These are phyloP conservation scores for Hysterium pulicare DNA, from an alignment of 2,329 filamentous ascomycete species.

Conservation along the genomic window DNA sequence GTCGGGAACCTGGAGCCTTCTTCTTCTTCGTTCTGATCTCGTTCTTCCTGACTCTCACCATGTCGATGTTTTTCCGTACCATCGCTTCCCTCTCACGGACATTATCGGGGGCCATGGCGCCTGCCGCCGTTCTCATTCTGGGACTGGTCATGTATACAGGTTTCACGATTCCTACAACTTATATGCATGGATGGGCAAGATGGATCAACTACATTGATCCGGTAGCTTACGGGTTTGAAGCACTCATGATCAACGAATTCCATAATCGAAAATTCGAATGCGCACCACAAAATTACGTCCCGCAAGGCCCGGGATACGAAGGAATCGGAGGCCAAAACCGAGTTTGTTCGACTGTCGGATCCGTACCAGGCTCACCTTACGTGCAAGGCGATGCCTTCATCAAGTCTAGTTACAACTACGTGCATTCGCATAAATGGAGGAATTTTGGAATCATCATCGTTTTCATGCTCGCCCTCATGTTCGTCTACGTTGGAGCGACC, in stretches of 20 bases:
- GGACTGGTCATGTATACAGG: slow-evolving; percentile 66
- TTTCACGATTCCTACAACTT: slow-evolving; percentile 53
- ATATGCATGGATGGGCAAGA: slow-evolving; percentile 77
- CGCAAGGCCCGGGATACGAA: slow-evolving; percentile 39
- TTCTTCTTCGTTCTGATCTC: slow-evolving; percentile 82
- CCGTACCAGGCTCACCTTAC: slow-evolving; percentile 33
- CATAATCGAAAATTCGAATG: slow-evolving; percentile 58
- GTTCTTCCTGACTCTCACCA: slow-evolving; percentile 68
- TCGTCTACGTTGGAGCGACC: slow-evolving; percentile 42
- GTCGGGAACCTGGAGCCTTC: slow-evolving; percentile 70
- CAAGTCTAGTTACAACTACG: slow-evolving; percentile 30
- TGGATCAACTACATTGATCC: slow-evolving; percentile 84
- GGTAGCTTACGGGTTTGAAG: slow-evolving; percentile 75
- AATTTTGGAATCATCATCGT: slow-evolving; percentile 47
- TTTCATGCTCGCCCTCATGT: slow-evolving; percentile 44
- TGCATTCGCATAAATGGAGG: slow-evolving; percentile 43
- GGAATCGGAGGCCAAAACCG: slow-evolving; percentile 25
- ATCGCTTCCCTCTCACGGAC: slow-evolving; percentile 75
- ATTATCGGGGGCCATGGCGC: slow-evolving; percentile 55
- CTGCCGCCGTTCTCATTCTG: slow-evolving; percentile 58
- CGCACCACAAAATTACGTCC: slow-evolving; percentile 36
- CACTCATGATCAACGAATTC: slow-evolving; percentile 82
- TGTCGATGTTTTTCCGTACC: slow-evolving; percentile 84
- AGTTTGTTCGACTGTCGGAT: slow-evolving; percentile 43
- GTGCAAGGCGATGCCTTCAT: slow-evolving; percentile 42